phyloP scores from a whole-genome alignment of 2,329 filamentous ascomycete genomes.

The Microdochium trichocladiopsis region DNA sequence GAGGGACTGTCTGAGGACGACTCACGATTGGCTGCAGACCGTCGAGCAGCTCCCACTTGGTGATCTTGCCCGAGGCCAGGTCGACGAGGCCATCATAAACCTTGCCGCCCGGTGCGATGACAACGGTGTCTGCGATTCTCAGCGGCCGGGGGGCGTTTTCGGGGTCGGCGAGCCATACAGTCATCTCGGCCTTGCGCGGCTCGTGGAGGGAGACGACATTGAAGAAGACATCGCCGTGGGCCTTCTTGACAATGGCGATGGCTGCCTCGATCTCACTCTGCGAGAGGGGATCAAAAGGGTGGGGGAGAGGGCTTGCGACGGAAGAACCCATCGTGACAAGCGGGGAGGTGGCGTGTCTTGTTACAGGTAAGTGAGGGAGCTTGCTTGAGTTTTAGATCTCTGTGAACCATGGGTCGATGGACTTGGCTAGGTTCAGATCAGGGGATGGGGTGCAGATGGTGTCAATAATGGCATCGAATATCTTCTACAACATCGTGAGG shows the following conservation, averaged over 20 bases:
- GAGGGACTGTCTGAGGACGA: constrained; percentile 1
- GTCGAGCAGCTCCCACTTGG: constrained; percentile 67
- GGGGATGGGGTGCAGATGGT: too few relatives aligned
- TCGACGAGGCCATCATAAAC: constrained; percentile 81
- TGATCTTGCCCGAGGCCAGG: constrained; percentile 56
- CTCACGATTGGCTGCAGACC: constrained; percentile 74
- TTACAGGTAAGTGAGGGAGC: not conserved
- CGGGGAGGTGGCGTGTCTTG: not conserved
- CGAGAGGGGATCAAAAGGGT: constrained; percentile 75
- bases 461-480: too few relatives aligned
- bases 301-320: constrained; percentile 19
- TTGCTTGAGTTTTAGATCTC: not conserved
- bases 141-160: constrained; percentile 53
- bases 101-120: constrained; percentile 70
- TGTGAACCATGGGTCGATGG: too few relatives aligned
- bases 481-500: too few relatives aligned
- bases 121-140: constrained; percentile 75
- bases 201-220: constrained; percentile 82
- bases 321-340: constrained; percentile 8
- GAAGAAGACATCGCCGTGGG: constrained; percentile 69
- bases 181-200: constrained; percentile 79
- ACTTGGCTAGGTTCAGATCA: not conserved
- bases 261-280: constrained; percentile 65
- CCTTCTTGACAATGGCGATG: constrained; percentile 60
- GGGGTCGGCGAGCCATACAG: constrained; percentile 66